A percentile compares a stretch with the other conserved stretches of the same genome.
Evolutionary conservation across 1,284 basidiomycete species (phyloP).

Genomic region (Sanghuangporus baumii): DNA sequence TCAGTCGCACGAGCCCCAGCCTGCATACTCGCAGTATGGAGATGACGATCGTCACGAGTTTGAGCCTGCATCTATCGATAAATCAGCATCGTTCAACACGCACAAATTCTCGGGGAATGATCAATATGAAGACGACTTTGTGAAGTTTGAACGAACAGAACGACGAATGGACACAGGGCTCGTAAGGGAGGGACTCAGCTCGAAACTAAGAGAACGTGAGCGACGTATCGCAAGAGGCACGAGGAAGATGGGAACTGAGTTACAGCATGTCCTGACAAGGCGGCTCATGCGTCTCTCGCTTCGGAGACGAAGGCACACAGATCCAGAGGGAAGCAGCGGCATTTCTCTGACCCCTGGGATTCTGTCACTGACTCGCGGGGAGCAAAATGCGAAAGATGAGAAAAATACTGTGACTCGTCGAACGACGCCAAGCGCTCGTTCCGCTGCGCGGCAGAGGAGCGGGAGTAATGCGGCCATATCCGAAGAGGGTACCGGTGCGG

Average conservation of each 20-base stretch:
- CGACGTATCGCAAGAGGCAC: neutral
- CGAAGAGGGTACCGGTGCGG: neutral
- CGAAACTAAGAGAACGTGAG: neutral
- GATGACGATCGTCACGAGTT: neutral
- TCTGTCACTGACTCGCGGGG: neutral
- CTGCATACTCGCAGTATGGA: neutral
- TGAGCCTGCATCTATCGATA: neutral
- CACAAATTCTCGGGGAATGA: neutral
- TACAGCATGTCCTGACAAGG: neutral
- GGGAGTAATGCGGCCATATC: neutral
- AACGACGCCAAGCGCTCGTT: constrained; percentile 1
- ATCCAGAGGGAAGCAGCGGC: neutral
- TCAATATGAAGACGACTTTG: neutral
- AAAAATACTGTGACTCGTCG: neutral
- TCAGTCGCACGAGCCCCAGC: neutral
- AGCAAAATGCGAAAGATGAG: neutral
- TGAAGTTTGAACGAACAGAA: neutral
- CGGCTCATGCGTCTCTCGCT: neutral
- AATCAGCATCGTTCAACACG: neutral
- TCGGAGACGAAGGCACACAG: neutral
- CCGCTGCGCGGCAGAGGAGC: neutral
- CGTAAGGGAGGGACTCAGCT: neutral
- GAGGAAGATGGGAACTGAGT: neutral
- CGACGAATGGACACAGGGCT: neutral
- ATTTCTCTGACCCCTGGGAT: neutral